Conservation (phyloP, 371 early-diverging fungal species). For the Mucor irregularis region DNA sequence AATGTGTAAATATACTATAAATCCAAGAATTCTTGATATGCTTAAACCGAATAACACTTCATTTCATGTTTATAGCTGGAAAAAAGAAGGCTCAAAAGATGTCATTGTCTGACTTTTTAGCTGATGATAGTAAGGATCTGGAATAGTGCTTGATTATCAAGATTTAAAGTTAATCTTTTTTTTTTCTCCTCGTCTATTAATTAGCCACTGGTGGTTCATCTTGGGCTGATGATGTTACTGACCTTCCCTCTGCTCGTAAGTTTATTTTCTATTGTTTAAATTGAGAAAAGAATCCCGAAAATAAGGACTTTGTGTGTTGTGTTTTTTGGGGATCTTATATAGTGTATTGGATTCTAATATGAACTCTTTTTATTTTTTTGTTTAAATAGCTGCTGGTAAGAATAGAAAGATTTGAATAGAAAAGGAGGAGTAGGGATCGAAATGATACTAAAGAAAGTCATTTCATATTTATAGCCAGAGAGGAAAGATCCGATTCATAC, state of each 20-base stretch:
- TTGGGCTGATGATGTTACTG: constrained; percentile 93
- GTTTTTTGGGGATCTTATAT: no score
- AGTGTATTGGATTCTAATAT: no score
- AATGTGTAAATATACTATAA: background rate
- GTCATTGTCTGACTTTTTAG: constrained; percentile 78
- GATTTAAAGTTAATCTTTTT: background rate
- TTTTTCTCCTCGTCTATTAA: constrained; percentile 1
- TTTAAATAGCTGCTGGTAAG: constrained; percentile 41
- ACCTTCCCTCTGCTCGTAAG: constrained; percentile 89
- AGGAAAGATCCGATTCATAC: constrained; percentile 17
- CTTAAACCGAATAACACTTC: background rate
- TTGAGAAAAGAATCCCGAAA: no score
- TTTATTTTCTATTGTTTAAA: no score
- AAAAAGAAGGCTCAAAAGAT: constrained; percentile 79
- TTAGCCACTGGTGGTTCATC: constrained; percentile 58
- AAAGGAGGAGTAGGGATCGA: background rate
- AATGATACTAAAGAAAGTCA: background rate
- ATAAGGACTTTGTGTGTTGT: no score
- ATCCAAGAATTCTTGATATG: background rate
- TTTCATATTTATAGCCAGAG: constrained; percentile 10
- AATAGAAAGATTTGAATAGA: background rate
- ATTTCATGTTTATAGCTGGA: constrained; percentile 42
- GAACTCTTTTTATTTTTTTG: background rate
- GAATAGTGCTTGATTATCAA: background rate
- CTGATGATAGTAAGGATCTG: constrained; percentile 61